Percentiles rank a stretch among this genome's conserved stretches.
phyloP scores from a whole-genome alignment of 1,284 basidiomycete genomes.

The Irpex rosettiformis region DNA sequence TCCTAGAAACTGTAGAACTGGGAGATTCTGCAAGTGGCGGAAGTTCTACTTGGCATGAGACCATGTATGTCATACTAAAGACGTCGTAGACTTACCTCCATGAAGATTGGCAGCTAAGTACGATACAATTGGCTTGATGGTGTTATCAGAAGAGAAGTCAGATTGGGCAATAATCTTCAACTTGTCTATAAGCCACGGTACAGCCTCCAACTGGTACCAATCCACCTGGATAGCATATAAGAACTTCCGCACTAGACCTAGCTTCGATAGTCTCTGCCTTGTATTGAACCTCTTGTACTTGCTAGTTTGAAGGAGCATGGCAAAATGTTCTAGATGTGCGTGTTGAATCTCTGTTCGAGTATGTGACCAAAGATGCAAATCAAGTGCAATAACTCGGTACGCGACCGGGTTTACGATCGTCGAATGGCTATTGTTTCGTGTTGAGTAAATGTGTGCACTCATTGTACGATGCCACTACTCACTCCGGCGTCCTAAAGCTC shows the following conservation, averaged over 20 bases:
- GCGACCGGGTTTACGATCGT: constrained; percentile 81
- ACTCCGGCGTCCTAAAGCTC: constrained; percentile 80
- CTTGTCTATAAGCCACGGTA: constrained; percentile 56
- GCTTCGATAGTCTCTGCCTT: constrained; percentile 64
- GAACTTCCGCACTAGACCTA: constrained; percentile 72
- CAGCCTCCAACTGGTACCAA: constrained; percentile 60
- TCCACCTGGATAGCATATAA: constrained; percentile 79
- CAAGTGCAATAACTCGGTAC: constrained; percentile 81
- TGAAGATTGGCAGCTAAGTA: constrained; percentile 85
- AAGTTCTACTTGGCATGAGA: constrained; percentile 17
- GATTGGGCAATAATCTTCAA: constrained; percentile 55
- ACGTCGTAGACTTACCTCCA: constrained; percentile 45
- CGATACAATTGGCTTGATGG: constrained; percentile 82
- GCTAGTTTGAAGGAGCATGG: constrained; percentile 67
- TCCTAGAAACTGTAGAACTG: constrained; percentile 38
- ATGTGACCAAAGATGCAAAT: constrained; percentile 87
- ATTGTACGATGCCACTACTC: constrained; percentile 26
- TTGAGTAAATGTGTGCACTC: no score
- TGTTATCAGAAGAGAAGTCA: constrained; percentile 65
- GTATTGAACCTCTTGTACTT: constrained; percentile 74
- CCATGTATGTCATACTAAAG: constrained; percentile 11
- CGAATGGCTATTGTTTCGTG: constrained; percentile 73
- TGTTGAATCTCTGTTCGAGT: constrained; percentile 68
- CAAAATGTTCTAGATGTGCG: constrained; percentile 80
- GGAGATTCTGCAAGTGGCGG: constrained; percentile 47